phyloP scores from a whole-genome alignment of 1,284 basidiomycete species.

The Malassezia sympodialis region DNA sequence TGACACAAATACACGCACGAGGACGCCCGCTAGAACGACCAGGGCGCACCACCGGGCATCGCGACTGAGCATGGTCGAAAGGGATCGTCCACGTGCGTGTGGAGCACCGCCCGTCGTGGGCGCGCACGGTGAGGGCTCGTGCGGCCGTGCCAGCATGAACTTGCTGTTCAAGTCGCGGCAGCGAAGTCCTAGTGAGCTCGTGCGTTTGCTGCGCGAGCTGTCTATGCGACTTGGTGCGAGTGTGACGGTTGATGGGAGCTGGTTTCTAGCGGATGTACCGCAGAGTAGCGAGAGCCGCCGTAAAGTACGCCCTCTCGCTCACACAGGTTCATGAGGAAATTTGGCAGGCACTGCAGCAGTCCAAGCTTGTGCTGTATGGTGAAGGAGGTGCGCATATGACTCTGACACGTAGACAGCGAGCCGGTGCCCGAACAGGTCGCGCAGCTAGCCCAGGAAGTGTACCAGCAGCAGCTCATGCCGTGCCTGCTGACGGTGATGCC shows the following conservation, averaged over 20 bases:
- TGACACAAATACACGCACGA: conserved; percentile 3
- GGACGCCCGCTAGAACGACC: background rate
- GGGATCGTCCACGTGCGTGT: background rate
- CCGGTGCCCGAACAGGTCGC: conserved; percentile 56
- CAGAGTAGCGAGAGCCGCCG: conserved; percentile 2
- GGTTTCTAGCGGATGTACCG: conserved; percentile 8
- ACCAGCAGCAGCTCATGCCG: conserved; percentile 75
- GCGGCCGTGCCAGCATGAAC: conserved; percentile 30
- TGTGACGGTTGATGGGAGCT: conserved; percentile 3
- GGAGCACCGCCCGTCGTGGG: background rate
- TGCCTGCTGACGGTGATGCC: conserved; percentile 70
- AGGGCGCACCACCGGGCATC: background rate
- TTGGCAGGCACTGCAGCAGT: conserved; percentile 74
- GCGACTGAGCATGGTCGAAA: background rate
- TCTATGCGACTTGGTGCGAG: conserved; percentile 29
- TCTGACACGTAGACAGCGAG: conserved; percentile 52
- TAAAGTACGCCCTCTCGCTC: background rate
- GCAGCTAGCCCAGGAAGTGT: conserved; percentile 89
- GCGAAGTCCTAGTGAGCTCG: conserved; percentile 40
- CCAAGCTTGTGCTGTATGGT: conserved; percentile 74
- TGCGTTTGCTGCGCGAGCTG: conserved; percentile 33
- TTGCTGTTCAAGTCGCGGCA: conserved; percentile 45
- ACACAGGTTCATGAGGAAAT: conserved; percentile 72
- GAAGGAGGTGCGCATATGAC: conserved; percentile 54
- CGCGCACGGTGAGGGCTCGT: background rate